Percentiles rank a stretch among this genome's conserved stretches.
Conservation (phyloP, 225 moss, liverwort and hornwort genomes). For the Thuidium tamariscinum region DNA sequence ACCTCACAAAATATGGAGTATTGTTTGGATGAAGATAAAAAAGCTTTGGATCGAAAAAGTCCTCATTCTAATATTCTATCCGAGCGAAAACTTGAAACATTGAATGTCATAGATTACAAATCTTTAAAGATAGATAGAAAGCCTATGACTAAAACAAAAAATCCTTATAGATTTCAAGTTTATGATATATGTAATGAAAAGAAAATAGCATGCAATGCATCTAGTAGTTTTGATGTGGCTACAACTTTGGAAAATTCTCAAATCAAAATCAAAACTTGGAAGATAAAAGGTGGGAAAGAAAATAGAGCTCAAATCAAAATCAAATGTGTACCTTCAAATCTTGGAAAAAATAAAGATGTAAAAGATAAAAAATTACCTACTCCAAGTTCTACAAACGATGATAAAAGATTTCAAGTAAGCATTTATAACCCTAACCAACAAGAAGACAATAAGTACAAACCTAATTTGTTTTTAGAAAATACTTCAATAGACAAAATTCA, state of each 20-base stretch:
- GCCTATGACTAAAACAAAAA: background rate
- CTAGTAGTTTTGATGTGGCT: background rate
- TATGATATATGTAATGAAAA: background rate
- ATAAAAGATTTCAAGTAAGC: background rate
- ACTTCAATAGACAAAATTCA: background rate
- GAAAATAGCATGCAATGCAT: background rate
- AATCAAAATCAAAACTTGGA: background rate
- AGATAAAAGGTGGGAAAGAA: background rate
- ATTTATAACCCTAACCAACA: background rate
- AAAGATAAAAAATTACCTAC: background rate
- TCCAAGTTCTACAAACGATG: background rate
- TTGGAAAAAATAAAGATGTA: background rate
- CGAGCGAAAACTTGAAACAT: background rate
- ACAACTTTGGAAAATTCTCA: background rate
- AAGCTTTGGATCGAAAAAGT: background rate
- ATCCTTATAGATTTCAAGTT: background rate
- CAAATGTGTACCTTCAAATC: background rate
- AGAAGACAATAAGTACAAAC: background rate
- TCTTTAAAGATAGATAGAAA: background rate
- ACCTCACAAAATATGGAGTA: background rate
- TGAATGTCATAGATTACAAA: background rate
- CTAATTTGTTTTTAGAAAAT: background rate
- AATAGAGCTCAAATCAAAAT: background rate
- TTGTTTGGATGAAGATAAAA: background rate
- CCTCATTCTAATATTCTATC: background rate